phyloP scores from a whole-genome alignment of 140 eudicot genomes.

The Anethum foeniculum region DNA sequence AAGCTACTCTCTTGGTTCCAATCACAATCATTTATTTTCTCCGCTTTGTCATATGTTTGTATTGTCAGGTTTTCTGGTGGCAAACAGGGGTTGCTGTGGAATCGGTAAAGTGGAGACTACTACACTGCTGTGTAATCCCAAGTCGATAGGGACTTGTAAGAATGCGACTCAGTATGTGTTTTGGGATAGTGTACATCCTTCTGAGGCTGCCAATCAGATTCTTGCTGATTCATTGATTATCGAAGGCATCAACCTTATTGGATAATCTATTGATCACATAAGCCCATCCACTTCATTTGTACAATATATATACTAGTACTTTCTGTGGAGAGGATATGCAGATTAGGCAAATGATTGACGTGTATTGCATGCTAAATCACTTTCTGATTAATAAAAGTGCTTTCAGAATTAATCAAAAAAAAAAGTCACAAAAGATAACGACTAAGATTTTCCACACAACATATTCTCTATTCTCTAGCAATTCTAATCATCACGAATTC shows the following conservation, averaged over 20 bases:
- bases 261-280: slow-evolving; percentile 20
- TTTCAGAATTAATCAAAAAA: background rate
- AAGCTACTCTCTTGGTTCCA: background rate
- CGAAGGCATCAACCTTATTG: slow-evolving; percentile 66
- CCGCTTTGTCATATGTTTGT: background rate
- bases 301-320: background rate
- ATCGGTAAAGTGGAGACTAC: slow-evolving; percentile 87
- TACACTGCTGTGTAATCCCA: slow-evolving; percentile 64
- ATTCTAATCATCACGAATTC: background rate
- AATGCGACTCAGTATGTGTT: slow-evolving; percentile 82
- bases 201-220: slow-evolving; percentile 81
- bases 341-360: background rate
- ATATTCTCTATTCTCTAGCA: background rate
- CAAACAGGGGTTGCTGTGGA: slow-evolving; percentile 88
- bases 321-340: background rate
- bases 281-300: background rate
- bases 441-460: background rate
- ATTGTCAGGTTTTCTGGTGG: slow-evolving; percentile 67
- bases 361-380: background rate
- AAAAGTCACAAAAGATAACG: background rate
- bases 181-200: slow-evolving; percentile 97
- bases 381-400: background rate
- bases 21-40: background rate
- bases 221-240: slow-evolving; percentile 68
- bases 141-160: slow-evolving; percentile 77